A percentile compares a stretch with the other conserved stretches of the same genome.
phyloP scores from a whole-genome alignment of 1,139 yeast genomes.

The Protomyces inundatus region DNA sequence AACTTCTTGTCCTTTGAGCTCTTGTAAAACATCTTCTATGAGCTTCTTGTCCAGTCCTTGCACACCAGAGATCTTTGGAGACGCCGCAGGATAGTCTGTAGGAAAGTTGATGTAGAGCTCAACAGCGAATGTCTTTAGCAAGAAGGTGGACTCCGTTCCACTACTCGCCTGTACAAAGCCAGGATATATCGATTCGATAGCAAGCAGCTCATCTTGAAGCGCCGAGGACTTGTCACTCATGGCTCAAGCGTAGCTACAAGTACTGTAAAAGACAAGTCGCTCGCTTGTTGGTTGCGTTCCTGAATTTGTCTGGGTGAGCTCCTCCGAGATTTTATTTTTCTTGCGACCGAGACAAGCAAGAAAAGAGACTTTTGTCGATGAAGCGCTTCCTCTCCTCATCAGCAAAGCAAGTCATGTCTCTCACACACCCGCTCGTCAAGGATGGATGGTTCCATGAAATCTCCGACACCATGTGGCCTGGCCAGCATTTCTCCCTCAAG shows the following conservation, averaged over 20 bases:
- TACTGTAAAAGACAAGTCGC: too few relatives aligned
- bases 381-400: background rate
- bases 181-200: conserved; percentile 17
- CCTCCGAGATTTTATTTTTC: too few relatives aligned
- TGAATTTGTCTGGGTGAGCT: too few relatives aligned
- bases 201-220: conserved; percentile 11
- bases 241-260: too few relatives aligned
- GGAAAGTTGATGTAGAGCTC: conserved; percentile 5
- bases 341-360: too few relatives aligned
- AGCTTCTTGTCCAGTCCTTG: background rate
- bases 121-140: background rate
- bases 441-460: conserved; percentile 94
- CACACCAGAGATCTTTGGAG: background rate
- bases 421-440: conserved; percentile 27
- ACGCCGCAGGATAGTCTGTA: background rate
- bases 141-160: conserved; percentile 6
- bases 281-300: too few relatives aligned
- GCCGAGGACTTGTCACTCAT: background rate
- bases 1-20: conserved; percentile 1
- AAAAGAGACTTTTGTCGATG: background rate
- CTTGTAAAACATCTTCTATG: background rate
- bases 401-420: conserved; percentile 2
- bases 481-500: conserved; percentile 75
- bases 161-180: background rate
- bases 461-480: conserved; percentile 80